These are phyloP conservation scores for Suillus americanus DNA, from an alignment of 768 basidiomycete genomes.

Conservation along the genomic window DNA sequence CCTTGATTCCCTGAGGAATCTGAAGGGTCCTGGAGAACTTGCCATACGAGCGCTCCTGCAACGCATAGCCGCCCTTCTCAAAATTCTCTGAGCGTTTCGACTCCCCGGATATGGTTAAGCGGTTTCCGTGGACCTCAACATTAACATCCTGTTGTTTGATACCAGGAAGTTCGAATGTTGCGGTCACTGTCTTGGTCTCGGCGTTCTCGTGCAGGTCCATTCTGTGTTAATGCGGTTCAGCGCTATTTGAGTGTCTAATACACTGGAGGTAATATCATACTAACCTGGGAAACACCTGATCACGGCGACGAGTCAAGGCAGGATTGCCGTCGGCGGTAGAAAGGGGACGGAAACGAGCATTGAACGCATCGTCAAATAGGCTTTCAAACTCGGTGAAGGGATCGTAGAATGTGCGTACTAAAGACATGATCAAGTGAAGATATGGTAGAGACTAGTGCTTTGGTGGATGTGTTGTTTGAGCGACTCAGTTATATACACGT, in stretches of 20 bases:
- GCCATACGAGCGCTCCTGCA: slow-evolving; percentile 47
- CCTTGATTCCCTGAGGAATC: slow-evolving; percentile 50
- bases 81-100: slow-evolving; percentile 32
- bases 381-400: slow-evolving; percentile 41
- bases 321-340: too few relatives aligned
- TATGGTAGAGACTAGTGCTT: not conserved
- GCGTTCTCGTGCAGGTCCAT: slow-evolving; percentile 56
- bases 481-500: not conserved
- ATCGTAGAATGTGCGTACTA: slow-evolving; percentile 32
- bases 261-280: too few relatives aligned
- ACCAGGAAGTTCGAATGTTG: slow-evolving; percentile 59
- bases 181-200: slow-evolving; percentile 48
- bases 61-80: slow-evolving; percentile 34
- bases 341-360: slow-evolving; percentile 20
- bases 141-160: slow-evolving; percentile 49
- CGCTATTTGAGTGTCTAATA: too few relatives aligned
- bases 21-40: slow-evolving; percentile 47
- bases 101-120: slow-evolving; percentile 54
- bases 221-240: slow-evolving; percentile 24
- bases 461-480: too few relatives aligned
- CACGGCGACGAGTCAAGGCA: too few relatives aligned
- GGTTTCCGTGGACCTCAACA: slow-evolving; percentile 50
- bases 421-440: slow-evolving; percentile 19
- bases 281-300: too few relatives aligned
- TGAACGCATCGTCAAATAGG: slow-evolving; percentile 39